These are phyloP conservation scores for Aphanomyces stellatus DNA, from an alignment of 352 stramenopile species.

Conservation along the genomic window DNA sequence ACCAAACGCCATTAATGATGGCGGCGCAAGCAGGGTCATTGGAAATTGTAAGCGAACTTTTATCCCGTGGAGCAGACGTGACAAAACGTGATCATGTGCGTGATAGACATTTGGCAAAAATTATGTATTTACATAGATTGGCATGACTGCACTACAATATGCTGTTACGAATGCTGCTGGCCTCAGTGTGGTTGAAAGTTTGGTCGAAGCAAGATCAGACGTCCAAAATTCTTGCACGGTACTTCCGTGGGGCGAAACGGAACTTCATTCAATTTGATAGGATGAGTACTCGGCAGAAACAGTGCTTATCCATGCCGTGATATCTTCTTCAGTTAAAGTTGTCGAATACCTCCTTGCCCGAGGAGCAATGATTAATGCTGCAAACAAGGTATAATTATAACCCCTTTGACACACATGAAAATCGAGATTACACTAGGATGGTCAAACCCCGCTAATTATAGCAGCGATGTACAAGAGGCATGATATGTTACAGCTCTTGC, in stretches of 20 bases:
- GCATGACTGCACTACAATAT: slow-evolving; percentile 6
- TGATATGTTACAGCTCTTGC: slow-evolving; percentile 7
- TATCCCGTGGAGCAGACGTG: not conserved
- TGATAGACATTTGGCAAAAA: not conserved
- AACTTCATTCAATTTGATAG: not conserved
- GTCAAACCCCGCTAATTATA: not conserved
- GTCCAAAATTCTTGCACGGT: slow-evolving; percentile 1
- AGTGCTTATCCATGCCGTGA: not conserved
- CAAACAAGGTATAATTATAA: slow-evolving; percentile 5
- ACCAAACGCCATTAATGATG: not conserved
- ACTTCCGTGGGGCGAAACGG: not conserved
- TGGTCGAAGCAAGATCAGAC: not conserved
- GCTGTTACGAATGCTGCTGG: not conserved
- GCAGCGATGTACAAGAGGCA: not conserved
- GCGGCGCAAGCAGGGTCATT: not conserved
- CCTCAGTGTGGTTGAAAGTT: not conserved
- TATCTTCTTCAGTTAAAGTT: not conserved
- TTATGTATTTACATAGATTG: not conserved
- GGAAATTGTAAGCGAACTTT: not conserved
- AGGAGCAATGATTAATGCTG: not conserved
- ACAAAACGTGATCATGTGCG: not conserved
- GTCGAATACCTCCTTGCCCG: not conserved
- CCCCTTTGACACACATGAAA: not conserved
- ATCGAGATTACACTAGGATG: not conserved
- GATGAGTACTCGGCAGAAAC: slow-evolving; percentile 3